These are phyloP conservation scores for Tephrocybe sp. DNA, from an alignment of 768 basidiomycete species.

Conservation along the genomic window DNA sequence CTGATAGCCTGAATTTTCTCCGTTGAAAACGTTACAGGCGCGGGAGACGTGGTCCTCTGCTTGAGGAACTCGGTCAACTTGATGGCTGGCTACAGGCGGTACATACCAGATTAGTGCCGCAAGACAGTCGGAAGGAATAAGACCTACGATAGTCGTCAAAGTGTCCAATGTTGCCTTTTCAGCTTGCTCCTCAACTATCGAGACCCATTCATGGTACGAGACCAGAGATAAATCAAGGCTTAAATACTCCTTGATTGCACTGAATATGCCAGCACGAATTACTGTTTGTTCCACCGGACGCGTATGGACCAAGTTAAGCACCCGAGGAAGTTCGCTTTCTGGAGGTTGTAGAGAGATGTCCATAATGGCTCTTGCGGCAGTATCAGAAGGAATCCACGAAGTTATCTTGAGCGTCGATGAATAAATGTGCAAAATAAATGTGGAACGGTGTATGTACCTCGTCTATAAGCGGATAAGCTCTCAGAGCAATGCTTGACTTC, in stretches of 20 bases:
- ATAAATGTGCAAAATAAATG: background rate
- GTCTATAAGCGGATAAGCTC: slow-evolving; percentile 22
- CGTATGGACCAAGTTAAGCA: background rate
- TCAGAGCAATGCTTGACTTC: slow-evolving; percentile 27
- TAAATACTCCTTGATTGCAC: background rate
- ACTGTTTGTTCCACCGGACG: background rate
- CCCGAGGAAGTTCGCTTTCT: background rate
- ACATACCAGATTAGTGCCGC: background rate
- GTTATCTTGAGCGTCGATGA: background rate
- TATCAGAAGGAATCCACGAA: background rate
- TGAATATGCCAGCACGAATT: background rate
- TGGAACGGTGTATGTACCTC: slow-evolving; percentile 27
- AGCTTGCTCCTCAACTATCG: background rate
- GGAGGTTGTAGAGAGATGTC: background rate
- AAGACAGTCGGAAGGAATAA: background rate
- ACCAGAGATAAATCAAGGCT: background rate
- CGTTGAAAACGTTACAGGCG: background rate
- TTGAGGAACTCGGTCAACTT: background rate
- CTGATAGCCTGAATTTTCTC: background rate
- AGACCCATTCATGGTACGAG: background rate
- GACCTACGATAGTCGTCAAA: background rate
- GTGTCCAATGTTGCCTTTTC: background rate
- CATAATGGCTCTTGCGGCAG: background rate
- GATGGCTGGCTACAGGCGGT: background rate
- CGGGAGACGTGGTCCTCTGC: background rate